phyloP scores from a whole-genome alignment of 1,284 basidiomycete species.

The Pyrrhoderma noxium region DNA sequence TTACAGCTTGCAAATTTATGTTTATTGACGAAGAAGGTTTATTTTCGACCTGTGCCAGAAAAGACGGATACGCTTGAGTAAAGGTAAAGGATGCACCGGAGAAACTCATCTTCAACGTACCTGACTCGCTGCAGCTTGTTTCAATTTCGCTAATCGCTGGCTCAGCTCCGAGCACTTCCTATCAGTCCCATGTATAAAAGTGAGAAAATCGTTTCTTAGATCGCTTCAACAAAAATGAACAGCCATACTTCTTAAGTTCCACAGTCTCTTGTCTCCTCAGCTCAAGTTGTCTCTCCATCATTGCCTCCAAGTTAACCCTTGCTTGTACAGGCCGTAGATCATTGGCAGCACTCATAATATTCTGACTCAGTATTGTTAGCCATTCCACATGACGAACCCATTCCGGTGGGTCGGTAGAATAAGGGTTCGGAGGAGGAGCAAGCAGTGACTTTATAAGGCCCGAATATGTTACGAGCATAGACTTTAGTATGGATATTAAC shows the following conservation, averaged over 20 bases:
- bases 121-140: conserved; percentile 6
- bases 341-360: conserved; percentile 75
- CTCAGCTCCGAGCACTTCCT: conserved; percentile 69
- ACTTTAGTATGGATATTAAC: conserved; percentile 54
- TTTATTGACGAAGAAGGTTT: background rate
- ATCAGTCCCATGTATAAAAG: background rate
- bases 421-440: conserved; percentile 48
- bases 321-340: conserved; percentile 79
- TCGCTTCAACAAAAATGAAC: background rate
- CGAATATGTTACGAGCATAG: conserved; percentile 66
- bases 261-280: conserved; percentile 61
- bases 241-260: conserved; percentile 50
- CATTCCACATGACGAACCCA: conserved; percentile 69
- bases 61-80: too few relatives aligned
- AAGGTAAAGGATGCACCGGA: background rate
- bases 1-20: background rate
- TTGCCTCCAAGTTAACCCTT: conserved; percentile 60
- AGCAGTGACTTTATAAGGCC: conserved; percentile 54
- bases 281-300: conserved; percentile 71
- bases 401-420: conserved; percentile 46
- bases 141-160: conserved; percentile 46
- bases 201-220: background rate
- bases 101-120: background rate
- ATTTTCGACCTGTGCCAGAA: background rate
- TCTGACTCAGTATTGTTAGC: conserved; percentile 68